These are phyloP conservation scores for Collybia sp. DNA, from an alignment of 768 basidiomycete species.

Conservation along the genomic window DNA sequence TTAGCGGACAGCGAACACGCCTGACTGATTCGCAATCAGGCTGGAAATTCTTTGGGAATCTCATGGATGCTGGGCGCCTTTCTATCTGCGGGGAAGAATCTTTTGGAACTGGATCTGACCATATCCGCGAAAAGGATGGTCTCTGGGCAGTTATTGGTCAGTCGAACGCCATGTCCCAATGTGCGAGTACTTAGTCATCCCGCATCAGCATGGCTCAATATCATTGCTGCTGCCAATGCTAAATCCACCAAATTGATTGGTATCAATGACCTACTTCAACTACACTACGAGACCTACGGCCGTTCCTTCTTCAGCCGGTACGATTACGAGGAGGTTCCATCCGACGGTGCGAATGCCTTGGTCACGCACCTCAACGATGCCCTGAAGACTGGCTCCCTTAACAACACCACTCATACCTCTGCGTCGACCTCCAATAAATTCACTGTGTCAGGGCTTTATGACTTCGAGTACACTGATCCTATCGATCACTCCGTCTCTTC, in stretches of 20 bases:
- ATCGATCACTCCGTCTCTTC: conserved; percentile 90
- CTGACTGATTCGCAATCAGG: conserved; percentile 40
- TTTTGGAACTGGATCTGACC: conserved; percentile 99
- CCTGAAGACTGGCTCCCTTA: conserved; percentile 64
- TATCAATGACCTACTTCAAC: conserved; percentile 86
- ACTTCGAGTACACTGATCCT: conserved; percentile 98
- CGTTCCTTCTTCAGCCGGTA: conserved; percentile 99
- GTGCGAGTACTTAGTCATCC: conserved; percentile 1
- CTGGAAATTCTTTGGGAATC: conserved; percentile 99
- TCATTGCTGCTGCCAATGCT: conserved; percentile 85
- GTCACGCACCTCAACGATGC: conserved; percentile 73
- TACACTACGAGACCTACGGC: conserved; percentile 90
- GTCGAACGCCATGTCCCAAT: conserved; percentile 17
- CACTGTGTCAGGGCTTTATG: conserved; percentile 70
- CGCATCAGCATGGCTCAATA: conserved; percentile 88
- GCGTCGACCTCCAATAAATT: conserved; percentile 66
- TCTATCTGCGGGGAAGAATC: conserved; percentile 99
- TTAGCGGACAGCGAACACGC: background rate
- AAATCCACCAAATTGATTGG: conserved; percentile 72
- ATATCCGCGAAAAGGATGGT: conserved; percentile 99
- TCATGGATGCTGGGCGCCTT: conserved; percentile 97
- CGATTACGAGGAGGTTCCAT: conserved; percentile 97
- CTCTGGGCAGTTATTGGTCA: conserved; percentile 94
- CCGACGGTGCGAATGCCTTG: conserved; percentile 83
- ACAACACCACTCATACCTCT: conserved; percentile 63